phyloP scores from a whole-genome alignment of 805 yeast genomes.

The Spathaspora boniae region DNA sequence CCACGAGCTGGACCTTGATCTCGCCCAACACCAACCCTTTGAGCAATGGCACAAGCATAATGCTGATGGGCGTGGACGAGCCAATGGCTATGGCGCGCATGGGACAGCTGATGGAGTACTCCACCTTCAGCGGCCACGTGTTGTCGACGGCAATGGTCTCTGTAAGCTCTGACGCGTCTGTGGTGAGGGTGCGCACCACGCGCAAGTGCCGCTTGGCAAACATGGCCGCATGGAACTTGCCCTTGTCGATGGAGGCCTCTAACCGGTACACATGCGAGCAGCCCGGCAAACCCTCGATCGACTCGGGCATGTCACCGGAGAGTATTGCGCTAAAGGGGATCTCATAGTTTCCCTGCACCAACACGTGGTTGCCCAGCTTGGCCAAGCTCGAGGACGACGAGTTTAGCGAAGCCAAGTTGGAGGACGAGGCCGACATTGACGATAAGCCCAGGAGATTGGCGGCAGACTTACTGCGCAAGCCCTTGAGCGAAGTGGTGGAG shows the following conservation, averaged over 20 bases:
- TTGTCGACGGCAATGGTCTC: constrained; percentile 94
- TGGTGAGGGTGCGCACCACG: constrained; percentile 79
- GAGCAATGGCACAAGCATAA: constrained; percentile 71
- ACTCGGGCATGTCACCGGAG: constrained; percentile 83
- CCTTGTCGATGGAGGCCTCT: constrained; percentile 79
- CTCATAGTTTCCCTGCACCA: constrained; percentile 78
- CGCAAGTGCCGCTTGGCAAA: constrained; percentile 68
- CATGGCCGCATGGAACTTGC: constrained; percentile 67
- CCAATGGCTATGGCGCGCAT: constrained; percentile 90
- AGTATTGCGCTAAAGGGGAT: constrained; percentile 82
- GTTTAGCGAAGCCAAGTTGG: constrained; percentile 23
- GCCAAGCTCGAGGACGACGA: constrained; percentile 13
- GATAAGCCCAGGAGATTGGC: constrained; percentile 13
- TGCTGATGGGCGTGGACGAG: constrained; percentile 63
- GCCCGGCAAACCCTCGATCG: constrained; percentile 85
- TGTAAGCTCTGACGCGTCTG: constrained; percentile 82
- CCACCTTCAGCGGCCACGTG: constrained; percentile 93
- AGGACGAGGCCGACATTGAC: constrained; percentile 18
- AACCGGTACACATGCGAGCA: constrained; percentile 69
- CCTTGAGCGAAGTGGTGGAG: constrained; percentile 42
- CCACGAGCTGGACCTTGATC: constrained; percentile 66
- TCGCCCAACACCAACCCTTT: constrained; percentile 80
- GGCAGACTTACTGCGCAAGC: constrained; percentile 33
- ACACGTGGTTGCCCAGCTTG: constrained; percentile 27
- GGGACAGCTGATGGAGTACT: constrained; percentile 83